These are phyloP conservation scores for Fusarium luffae DNA, from an alignment of 2,329 filamentous ascomycete genomes.

Conservation along the genomic window DNA sequence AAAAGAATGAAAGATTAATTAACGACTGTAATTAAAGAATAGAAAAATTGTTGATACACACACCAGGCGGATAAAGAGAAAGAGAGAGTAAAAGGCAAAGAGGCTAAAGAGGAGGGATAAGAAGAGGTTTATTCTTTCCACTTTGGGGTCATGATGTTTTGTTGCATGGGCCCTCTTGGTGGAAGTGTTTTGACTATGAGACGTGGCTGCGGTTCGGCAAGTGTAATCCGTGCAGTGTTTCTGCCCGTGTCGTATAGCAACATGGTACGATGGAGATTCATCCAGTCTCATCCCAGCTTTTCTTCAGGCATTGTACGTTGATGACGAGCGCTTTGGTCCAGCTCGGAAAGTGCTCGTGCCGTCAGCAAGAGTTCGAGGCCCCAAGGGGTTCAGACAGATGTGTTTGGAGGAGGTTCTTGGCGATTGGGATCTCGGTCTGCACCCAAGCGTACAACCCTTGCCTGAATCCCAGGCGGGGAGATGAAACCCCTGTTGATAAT, in stretches of 20 bases:
- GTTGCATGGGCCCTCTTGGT: not conserved
- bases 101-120: constrained; percentile 22
- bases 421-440: constrained; percentile 1
- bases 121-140: constrained; percentile 19
- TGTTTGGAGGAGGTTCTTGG: constrained; percentile 25
- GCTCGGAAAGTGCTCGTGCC: constrained; percentile 15
- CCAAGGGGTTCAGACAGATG: constrained; percentile 5
- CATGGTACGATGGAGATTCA: constrained; percentile 11
- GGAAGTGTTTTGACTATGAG: constrained; percentile 15
- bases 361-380: not conserved
- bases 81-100: not conserved
- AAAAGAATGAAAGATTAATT: constrained; percentile 16
- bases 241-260: not conserved
- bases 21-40: constrained; percentile 25
- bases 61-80: constrained; percentile 15
- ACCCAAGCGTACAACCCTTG: not conserved
- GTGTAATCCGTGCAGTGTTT: constrained; percentile 3
- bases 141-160: constrained; percentile 25
- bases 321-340: not conserved
- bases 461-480: not conserved
- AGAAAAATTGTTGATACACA: constrained; percentile 12
- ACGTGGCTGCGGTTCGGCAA: constrained; percentile 23
- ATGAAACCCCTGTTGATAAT: not conserved
- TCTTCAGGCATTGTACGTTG: not conserved
- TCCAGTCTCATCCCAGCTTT: constrained; percentile 5